Percentiles rank a stretch among this genome's conserved stretches.
These are phyloP conservation scores for Lasiodiplodia sp. DNA, from an alignment of 2,329 filamentous ascomycete species.

Conservation along the genomic window DNA sequence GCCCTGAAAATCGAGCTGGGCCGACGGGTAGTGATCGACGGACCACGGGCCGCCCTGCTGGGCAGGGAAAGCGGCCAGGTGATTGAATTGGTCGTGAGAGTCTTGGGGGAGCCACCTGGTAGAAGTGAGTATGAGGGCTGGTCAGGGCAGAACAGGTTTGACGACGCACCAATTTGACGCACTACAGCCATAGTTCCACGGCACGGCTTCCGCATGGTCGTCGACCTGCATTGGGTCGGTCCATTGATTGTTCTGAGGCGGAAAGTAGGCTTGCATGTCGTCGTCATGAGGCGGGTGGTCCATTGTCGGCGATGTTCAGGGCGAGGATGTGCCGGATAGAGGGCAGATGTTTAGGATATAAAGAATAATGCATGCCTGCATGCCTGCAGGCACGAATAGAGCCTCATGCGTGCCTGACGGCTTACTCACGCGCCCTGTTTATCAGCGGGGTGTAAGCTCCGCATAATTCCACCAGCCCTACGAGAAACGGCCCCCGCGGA, in stretches of 20 bases:
- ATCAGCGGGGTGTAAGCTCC: constrained; percentile 17
- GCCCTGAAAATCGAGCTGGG: constrained; percentile 19
- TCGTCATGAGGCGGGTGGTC: constrained; percentile 2
- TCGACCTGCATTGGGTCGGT: background rate
- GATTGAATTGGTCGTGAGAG: constrained; percentile 1
- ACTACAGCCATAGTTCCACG: constrained; percentile 6
- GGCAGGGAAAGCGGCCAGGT: background rate
- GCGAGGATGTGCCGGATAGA: background rate
- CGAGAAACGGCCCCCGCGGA: constrained; percentile 69
- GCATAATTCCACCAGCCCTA: constrained; percentile 70
- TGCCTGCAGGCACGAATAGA: background rate
- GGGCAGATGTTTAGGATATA: background rate
- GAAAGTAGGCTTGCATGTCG: constrained; percentile 16
- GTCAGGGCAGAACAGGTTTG: background rate
- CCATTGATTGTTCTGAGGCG: background rate
- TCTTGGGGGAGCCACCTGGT: constrained; percentile 13
- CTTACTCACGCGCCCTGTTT: constrained; percentile 28
- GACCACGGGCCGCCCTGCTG: constrained; percentile 9
- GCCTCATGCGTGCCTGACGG: constrained; percentile 22
- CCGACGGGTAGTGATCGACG: background rate
- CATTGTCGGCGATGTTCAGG: constrained; percentile 5
- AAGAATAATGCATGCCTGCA: background rate
- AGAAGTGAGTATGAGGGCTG: constrained; percentile 20
- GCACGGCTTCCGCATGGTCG: background rate
- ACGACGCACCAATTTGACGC: constrained; percentile 14